Evolutionary conservation across 202 grass and related monocot species (phyloP).

Genomic region (Sporobolus alterniflorus): DNA sequence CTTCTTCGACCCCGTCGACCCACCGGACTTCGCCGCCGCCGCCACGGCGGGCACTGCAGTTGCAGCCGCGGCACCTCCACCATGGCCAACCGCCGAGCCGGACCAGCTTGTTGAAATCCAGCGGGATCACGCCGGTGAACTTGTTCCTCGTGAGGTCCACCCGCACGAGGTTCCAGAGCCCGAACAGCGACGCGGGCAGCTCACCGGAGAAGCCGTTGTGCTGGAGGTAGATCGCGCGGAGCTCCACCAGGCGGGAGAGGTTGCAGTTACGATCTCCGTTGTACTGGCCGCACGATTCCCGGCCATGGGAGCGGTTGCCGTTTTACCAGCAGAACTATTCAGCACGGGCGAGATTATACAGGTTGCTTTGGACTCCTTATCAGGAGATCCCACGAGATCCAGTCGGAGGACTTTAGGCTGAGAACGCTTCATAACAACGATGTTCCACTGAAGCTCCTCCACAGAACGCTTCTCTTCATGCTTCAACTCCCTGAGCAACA

Average conservation of each 20-base stretch:
- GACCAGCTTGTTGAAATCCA: constrained; percentile 78
- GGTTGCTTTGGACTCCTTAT: constrained; percentile 58
- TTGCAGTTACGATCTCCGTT: no score
- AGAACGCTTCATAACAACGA: constrained; percentile 88
- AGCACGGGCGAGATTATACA: constrained; percentile 35
- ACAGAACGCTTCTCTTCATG: constrained; percentile 92
- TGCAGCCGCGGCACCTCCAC: not conserved
- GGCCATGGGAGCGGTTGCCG: no score
- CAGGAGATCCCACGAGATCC: constrained; percentile 88
- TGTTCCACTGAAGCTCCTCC: constrained; percentile 97
- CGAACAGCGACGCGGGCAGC: constrained; percentile 62
- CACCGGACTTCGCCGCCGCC: constrained; percentile 44
- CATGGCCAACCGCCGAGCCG: constrained; percentile 40
- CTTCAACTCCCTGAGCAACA: constrained; percentile 81
- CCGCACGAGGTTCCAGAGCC: constrained; percentile 74
- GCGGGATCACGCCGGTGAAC: constrained; percentile 70
- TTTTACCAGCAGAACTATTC: constrained; percentile 52
- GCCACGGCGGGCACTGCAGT: not conserved
- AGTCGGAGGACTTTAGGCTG: constrained; percentile 99
- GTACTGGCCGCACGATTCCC: no score
- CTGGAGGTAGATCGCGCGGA: constrained; percentile 87
- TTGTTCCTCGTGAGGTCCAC: constrained; percentile 73
- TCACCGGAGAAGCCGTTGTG: constrained; percentile 72
- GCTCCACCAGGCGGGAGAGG: constrained; percentile 61
- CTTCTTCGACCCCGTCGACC: constrained; percentile 49